phyloP scores from a whole-genome alignment of 2,329 filamentous ascomycete genomes.

The Pseudofabraea citricarpa region DNA sequence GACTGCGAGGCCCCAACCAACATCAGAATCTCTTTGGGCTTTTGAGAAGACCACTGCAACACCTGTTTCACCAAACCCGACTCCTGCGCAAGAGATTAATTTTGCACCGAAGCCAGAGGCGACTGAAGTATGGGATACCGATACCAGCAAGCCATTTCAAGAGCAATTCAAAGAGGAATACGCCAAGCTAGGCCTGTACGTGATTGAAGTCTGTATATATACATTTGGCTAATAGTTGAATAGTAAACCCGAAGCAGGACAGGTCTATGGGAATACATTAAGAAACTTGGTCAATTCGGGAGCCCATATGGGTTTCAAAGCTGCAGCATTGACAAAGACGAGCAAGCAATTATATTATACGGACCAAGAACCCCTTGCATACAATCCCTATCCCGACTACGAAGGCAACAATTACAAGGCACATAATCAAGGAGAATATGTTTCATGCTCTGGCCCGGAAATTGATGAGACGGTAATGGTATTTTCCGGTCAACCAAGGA shows the following conservation, averaged over 20 bases:
- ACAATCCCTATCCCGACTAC: slow-evolving; percentile 69
- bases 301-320: slow-evolving; percentile 24
- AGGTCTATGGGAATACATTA: slow-evolving; percentile 54
- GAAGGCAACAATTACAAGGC: slow-evolving; percentile 57
- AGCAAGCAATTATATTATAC: slow-evolving; percentile 36
- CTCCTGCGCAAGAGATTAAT: not conserved
- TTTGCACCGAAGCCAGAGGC: not conserved
- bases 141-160: slow-evolving; percentile 5
- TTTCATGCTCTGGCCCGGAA: slow-evolving; percentile 59
- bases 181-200: slow-evolving; percentile 13
- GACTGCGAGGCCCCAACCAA: not conserved
- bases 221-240: slow-evolving; percentile 7
- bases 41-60: not conserved
- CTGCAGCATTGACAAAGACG: slow-evolving; percentile 27
- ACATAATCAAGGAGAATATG: slow-evolving; percentile 51
- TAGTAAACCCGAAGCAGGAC: slow-evolving; percentile 42
- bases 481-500: slow-evolving; percentile 55
- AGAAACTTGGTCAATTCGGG: slow-evolving; percentile 37
- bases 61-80: not conserved
- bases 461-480: slow-evolving; percentile 54
- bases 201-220: slow-evolving; percentile 15
- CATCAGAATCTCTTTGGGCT: not conserved
- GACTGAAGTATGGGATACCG: not conserved
- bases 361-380: slow-evolving; percentile 47
- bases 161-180: slow-evolving; percentile 17